phyloP scores from a whole-genome alignment of 2,329 filamentous ascomycete genomes.

The Exophiala dermatitidis region DNA sequence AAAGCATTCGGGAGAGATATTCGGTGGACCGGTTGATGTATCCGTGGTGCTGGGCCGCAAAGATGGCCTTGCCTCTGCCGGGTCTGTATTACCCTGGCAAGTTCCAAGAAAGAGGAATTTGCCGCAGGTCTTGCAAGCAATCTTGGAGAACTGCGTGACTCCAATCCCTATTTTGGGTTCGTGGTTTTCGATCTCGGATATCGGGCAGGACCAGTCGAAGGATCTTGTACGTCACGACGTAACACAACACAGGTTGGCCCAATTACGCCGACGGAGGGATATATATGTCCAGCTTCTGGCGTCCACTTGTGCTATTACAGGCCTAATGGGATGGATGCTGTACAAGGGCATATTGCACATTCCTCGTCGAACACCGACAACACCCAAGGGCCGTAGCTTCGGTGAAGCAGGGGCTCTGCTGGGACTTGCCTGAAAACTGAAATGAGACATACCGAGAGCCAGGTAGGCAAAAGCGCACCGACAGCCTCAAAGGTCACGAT shows the following conservation, averaged over 20 bases:
- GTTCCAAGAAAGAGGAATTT: conserved; percentile 5
- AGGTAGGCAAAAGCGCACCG: neutral
- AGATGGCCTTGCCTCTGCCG: neutral
- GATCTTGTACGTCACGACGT: conserved; percentile 4
- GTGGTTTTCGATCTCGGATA: conserved; percentile 9
- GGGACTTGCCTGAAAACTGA: conserved; percentile 11
- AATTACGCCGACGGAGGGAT: conserved; percentile 10
- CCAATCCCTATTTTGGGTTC: conserved; percentile 14
- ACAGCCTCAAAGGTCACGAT: no score
- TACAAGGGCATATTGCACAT: conserved; percentile 31
- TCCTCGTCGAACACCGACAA: conserved; percentile 9
- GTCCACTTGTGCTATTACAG: conserved; percentile 10
- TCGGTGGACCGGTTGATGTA: conserved; percentile 31
- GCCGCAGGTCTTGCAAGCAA: conserved; percentile 8
- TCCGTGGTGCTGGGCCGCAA: conserved; percentile 2
- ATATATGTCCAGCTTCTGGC: conserved; percentile 16
- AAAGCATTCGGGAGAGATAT: conserved; percentile 34
- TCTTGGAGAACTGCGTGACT: conserved; percentile 14
- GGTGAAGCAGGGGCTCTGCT: conserved; percentile 26
- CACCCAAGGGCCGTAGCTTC: conserved; percentile 16
- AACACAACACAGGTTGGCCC: conserved; percentile 15
- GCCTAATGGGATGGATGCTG: conserved; percentile 21
- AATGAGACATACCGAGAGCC: neutral
- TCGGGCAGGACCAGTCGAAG: conserved; percentile 1
- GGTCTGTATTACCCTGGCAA: conserved; percentile 22